Percentiles rank a stretch among this genome's conserved stretches.
These are phyloP conservation scores for Microglena sp. DNA, from an alignment of 139 green algal genomes.

Conservation along the genomic window DNA sequence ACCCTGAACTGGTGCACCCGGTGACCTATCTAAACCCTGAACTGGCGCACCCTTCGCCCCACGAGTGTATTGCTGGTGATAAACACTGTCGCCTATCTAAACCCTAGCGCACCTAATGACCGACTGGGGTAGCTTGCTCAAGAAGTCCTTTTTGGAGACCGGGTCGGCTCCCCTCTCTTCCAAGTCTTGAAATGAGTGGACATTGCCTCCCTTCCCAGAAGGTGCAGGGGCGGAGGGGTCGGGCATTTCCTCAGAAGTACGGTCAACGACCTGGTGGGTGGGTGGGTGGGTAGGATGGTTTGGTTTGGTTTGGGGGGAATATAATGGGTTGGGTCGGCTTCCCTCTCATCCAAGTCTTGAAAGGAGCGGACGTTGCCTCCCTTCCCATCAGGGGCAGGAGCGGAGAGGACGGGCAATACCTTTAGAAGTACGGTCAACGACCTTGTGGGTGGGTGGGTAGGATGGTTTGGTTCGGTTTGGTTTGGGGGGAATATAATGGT, in stretches of 20 bases:
- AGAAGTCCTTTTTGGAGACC: constrained; percentile 27
- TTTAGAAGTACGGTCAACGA: constrained; percentile 16
- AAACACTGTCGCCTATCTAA: too few species aligned
- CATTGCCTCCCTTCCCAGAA: constrained; percentile 15
- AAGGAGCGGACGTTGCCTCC: constrained; percentile 27
- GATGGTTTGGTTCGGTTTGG: too few species aligned
- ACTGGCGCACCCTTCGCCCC: too few species aligned
- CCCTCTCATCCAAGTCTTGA: constrained; percentile 15
- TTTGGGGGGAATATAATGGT: too few species aligned
- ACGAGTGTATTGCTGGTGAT: too few species aligned
- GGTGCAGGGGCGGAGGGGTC: not conserved
- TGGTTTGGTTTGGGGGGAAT: too few species aligned
- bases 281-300: too few species aligned
- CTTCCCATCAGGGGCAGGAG: not conserved
- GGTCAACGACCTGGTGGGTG: constrained; percentile 23
- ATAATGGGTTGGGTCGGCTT: too few species aligned
- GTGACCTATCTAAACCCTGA: too few species aligned
- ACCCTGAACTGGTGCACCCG: too few species aligned
- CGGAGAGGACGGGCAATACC: not conserved
- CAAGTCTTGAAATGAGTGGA: constrained; percentile 26
- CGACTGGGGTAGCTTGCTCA: constrained; percentile 34
- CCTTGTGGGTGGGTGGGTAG: too few species aligned
- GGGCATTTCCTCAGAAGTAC: constrained; percentile 5
- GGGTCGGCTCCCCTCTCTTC: constrained; percentile 5
- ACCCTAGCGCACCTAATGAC: constrained; percentile 28